phyloP scores from a whole-genome alignment of 441 rosid genomes.

The Croton setiger region DNA sequence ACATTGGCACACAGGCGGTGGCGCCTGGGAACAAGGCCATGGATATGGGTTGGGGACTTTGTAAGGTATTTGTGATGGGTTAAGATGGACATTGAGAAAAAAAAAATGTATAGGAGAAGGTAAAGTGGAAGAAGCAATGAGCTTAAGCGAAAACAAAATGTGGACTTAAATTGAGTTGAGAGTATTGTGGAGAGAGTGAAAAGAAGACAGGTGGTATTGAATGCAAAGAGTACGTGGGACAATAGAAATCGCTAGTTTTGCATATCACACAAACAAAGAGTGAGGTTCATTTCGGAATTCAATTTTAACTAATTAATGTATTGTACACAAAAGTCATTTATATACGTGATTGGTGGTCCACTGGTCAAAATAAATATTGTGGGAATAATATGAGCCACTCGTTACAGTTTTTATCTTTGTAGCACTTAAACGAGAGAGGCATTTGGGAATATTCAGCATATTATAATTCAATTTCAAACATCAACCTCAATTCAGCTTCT shows the following conservation, averaged over 20 bases:
- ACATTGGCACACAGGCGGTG: slow-evolving; percentile 13
- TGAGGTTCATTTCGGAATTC: neutral
- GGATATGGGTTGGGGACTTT: slow-evolving; percentile 23
- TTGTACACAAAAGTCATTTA: too few relatives aligned
- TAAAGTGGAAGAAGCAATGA: neutral
- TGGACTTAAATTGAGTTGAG: slow-evolving; percentile 15
- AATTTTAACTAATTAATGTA: too few relatives aligned
- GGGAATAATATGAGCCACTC: too few relatives aligned
- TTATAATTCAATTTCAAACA: too few relatives aligned
- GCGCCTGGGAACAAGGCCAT: slow-evolving; percentile 17
- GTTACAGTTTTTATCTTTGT: too few relatives aligned
- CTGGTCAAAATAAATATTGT: too few relatives aligned
- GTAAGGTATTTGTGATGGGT: slow-evolving; percentile 40
- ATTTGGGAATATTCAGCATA: too few relatives aligned
- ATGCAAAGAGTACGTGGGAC: slow-evolving; percentile 34
- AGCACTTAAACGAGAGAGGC: too few relatives aligned
- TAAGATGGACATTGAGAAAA: slow-evolving; percentile 44
- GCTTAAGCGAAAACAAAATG: slow-evolving; percentile 13
- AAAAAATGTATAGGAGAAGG: slow-evolving; percentile 12
- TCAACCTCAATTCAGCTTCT: too few relatives aligned
- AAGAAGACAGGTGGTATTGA: slow-evolving; percentile 23
- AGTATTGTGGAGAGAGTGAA: slow-evolving; percentile 15
- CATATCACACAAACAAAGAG: too few relatives aligned
- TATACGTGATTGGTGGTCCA: too few relatives aligned
- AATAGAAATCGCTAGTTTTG: slow-evolving; percentile 17